Evolutionary conservation across 805 yeast species (phyloP), one percentile per base, ranked within the genome.

Genomic region (Kuraishia cidri): DNA sequence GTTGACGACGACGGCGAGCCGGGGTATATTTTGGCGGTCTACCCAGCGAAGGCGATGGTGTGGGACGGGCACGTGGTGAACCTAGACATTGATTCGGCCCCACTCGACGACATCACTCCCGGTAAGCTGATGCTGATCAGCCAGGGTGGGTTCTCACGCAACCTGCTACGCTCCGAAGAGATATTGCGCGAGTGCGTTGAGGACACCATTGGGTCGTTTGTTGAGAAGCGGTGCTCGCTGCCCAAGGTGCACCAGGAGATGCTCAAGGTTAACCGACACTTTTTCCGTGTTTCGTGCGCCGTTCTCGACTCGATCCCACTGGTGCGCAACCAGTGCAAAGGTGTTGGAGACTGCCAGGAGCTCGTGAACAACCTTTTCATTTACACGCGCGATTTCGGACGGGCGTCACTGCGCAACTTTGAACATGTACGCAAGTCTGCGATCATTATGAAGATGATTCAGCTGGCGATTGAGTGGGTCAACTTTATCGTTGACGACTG

Each of bases 401-500:
- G 77, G 44, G 79, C 80, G 42, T 75, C 85, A 2, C 62, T 83
- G 26, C 64, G 74, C 38, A 69, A 67, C 32, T 64, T 81, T 40
- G 88, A 82, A 34, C 67, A 79, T 3, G 58, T 73, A 2, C 64
- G 80, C 35, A 76, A 84, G 40, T 75, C 88, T 0, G 68, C 73
- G 0, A 69, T 87, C 7, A 76, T 86, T 18, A 61, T 79, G 58
- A 74, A 75, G 43, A 67, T 92, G 50, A 75, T 92, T 20, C 75
- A 76, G 36, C 57, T 86, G 39, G 73, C 94, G 29, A 75, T 87
- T 28, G 90, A 82, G 35, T 92, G 98, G 98, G 80, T 92, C 12
- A 74, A 86, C 36, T 90, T 87, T 48, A 75, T 92, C 18, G 86
- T 90, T 38, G 96, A 92, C 54, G 97, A 90, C 48, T 92, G 98